Evolutionary conservation across 257 asterid species (phyloP).

Genomic region (Mitragyna speciosa): DNA sequence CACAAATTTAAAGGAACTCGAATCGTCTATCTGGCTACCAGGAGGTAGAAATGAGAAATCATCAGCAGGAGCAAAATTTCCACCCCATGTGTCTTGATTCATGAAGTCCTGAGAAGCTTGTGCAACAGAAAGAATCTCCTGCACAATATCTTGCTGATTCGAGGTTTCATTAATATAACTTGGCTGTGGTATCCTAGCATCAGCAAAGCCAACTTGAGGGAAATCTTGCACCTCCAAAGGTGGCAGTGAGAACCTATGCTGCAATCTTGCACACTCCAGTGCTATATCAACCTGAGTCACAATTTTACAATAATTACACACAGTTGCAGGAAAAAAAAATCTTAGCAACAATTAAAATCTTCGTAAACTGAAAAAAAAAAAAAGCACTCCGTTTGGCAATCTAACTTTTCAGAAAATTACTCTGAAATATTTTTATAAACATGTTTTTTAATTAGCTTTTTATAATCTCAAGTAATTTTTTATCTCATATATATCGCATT

Average conservation of each 20-base stretch:
- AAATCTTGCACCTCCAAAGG: conserved; percentile 73
- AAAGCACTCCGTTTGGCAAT: too few relatives aligned
- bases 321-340: too few relatives aligned
- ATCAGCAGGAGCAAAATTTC: conserved; percentile 32
- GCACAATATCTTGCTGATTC: conserved; percentile 56
- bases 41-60: conserved; percentile 64
- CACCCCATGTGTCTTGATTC: conserved; percentile 51
- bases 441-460: too few relatives aligned
- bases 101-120: conserved; percentile 76
- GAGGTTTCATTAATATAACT: conserved; percentile 31
- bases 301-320: too few relatives aligned
- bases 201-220: conserved; percentile 38
- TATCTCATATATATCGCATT: too few relatives aligned
- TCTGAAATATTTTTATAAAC: too few relatives aligned
- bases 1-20: conserved; percentile 27
- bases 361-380: too few relatives aligned
- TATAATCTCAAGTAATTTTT: too few relatives aligned
- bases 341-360: too few relatives aligned
- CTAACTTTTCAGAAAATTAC: too few relatives aligned
- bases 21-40: conserved; percentile 37
- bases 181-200: conserved; percentile 35
- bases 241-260: conserved; percentile 67
- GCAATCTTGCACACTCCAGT: conserved; percentile 86
- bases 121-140: conserved; percentile 79
- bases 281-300: conserved; percentile 70